Base-by-base conservation (phyloP, 352 stramenopile species). In the Globisporangium iwayamae region DNA sequence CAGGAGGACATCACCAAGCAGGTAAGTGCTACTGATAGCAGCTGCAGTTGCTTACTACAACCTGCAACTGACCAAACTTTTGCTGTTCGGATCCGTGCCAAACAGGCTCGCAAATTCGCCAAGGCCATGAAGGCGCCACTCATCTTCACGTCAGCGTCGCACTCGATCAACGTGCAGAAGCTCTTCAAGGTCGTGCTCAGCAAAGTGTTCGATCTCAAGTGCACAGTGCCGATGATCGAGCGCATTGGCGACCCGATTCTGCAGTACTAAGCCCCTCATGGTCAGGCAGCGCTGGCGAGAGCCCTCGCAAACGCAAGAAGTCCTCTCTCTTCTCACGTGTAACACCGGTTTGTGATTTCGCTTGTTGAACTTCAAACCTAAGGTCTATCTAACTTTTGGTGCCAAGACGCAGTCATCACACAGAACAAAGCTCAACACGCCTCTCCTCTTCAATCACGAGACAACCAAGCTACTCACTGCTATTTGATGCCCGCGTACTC, bases 161-260 rank as follows among this genome's bases (percentile, higher is more conserved):
- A 98, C 76, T 97, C 92, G 32, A 97, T 98, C 67, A 98, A 98
- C 75, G 91, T 98, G 30, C 90, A 98, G 60, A 98, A 98, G 77
- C 85, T 98, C 53, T 98, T 98, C 76, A 98, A 98, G 67, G 87
- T 98, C 56, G 90, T 98, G 51, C 74, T 98, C 58, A 94, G 86
- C 66, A 98, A 96, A 70, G 92, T 98, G 36, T 98, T 98, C 67
- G 91, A 98, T 60, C 81, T 98, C 66, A 93, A 96, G 74, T 97
- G 85, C 71, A 98, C 93, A 4, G 85, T 98, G n/a, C 83, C 81
- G 34, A 90, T 97, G 71, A 97, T 98, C 64, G 85, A 94, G 56
- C 91, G 94, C 28, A 83, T 96, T 43, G 92, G 91, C 28, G 91
- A 98, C 70, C 93, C 93, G 34, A 96, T 98, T 50, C 79, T 98